Percentiles rank a stretch among this genome's conserved stretches.
phyloP scores from a whole-genome alignment of 2,329 filamentous ascomycete species.

The Chaetomium olivaceum region DNA sequence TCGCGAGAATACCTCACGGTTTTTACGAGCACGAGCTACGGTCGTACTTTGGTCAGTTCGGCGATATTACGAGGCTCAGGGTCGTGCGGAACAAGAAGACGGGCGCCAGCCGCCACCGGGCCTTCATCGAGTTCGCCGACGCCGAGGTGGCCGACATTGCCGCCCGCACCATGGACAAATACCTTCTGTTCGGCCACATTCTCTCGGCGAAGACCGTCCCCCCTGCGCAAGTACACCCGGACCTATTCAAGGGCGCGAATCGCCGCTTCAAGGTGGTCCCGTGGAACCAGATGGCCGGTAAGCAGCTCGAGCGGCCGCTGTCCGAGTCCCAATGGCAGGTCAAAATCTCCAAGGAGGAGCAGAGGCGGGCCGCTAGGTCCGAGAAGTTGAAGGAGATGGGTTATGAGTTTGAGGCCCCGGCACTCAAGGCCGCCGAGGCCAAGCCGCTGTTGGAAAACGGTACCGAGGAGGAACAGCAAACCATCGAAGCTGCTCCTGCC shows the following conservation, averaged over 20 bases:
- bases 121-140: conserved; percentile 87
- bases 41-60: conserved; percentile 92
- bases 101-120: conserved; percentile 88
- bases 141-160: conserved; percentile 82
- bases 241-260: conserved; percentile 88
- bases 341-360: conserved; percentile 71
- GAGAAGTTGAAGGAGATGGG: conserved; percentile 77
- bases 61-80: conserved; percentile 73
- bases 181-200: conserved; percentile 91
- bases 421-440: conserved; percentile 58
- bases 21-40: conserved; percentile 98
- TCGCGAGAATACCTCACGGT: conserved; percentile 69
- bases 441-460: conserved; percentile 41
- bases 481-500: conserved; percentile 41
- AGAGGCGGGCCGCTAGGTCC: conserved; percentile 66
- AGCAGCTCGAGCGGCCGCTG: conserved; percentile 70
- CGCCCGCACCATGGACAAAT: conserved; percentile 95
- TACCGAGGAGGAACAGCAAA: conserved; percentile 40
- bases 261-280: conserved; percentile 86
- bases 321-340: conserved; percentile 76
- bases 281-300: conserved; percentile 81
- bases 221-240: conserved; percentile 72
- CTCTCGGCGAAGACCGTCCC: conserved; percentile 82
- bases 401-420: conserved; percentile 78
- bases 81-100: conserved; percentile 91